Conservation (phyloP, 2,329 filamentous ascomycete species). For the Ilyonectria mors-panacis region DNA sequence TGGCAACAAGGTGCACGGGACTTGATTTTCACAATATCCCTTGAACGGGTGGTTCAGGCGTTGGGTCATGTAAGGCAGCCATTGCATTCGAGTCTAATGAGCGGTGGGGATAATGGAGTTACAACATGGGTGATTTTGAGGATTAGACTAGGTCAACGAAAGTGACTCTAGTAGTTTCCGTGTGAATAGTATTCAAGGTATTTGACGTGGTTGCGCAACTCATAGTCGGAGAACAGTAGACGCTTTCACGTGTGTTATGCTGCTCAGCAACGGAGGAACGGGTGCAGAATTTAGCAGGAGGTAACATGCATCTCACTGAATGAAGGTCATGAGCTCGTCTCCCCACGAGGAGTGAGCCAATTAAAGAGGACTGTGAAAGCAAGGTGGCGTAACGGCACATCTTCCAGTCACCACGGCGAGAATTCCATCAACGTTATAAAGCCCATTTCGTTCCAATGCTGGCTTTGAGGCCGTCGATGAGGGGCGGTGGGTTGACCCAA, state of each 20-base stretch:
- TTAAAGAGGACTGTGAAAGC: not conserved
- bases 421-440: not conserved
- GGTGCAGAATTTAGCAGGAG: no score
- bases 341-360: not conserved
- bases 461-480: not conserved
- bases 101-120: not conserved
- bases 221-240: no score
- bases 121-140: not conserved
- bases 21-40: not conserved
- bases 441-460: not conserved
- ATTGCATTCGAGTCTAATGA: no score
- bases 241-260: not conserved
- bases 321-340: not conserved
- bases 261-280: not conserved
- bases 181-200: not conserved
- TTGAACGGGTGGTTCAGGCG: not conserved
- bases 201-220: not conserved
- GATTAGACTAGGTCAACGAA: not conserved
- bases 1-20: not conserved
- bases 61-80: not conserved
- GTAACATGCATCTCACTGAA: not conserved
- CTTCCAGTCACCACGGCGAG: not conserved
- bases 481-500: conserved; percentile 8
- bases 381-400: not conserved
- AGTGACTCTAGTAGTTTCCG: not conserved